A percentile compares a stretch with the other conserved stretches of the same genome.
Evolutionary conservation across 345 rosid genomes (phyloP).

Genomic region (Eutrema japonicum): DNA sequence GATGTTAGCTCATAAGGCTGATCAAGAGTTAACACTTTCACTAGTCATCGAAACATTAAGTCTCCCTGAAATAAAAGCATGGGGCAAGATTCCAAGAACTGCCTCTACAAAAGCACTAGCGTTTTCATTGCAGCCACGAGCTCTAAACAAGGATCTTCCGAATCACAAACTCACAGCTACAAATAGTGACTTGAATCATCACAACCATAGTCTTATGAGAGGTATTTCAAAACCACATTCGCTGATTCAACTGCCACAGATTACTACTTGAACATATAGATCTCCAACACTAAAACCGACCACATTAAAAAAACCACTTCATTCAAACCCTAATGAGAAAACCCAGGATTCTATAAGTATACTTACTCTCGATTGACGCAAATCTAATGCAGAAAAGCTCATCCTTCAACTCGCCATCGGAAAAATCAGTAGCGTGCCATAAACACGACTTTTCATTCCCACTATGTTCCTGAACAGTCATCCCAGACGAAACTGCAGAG

Average conservation of each 20-base stretch:
- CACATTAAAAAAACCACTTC: neutral
- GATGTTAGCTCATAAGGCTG: neutral
- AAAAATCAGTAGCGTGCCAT: constrained; percentile 70
- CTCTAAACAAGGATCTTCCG: neutral
- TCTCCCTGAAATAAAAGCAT: neutral
- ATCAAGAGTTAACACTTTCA: constrained; percentile 13
- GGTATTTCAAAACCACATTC: neutral
- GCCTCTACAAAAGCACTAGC: constrained; percentile 12
- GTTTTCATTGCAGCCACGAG: neutral
- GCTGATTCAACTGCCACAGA: neutral
- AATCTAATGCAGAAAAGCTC: constrained; percentile 84
- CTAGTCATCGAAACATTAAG: neutral
- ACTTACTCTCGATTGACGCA: constrained; percentile 69
- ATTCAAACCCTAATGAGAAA: neutral
- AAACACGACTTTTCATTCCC: constrained; percentile 79
- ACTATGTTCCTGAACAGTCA: constrained; percentile 66
- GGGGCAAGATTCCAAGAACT: constrained; percentile 10
- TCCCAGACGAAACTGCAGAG: constrained; percentile 53
- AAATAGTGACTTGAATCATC: neutral
- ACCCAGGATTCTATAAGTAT: neutral
- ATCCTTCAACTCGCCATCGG: constrained; percentile 77
- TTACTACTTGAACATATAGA: neutral
- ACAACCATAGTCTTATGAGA: neutral
- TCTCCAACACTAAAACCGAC: neutral
- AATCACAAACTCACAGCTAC: neutral